Evolutionary conservation across 306 rosid species (phyloP), one percentile per base, ranked within the genome.

Genomic region (Cercis canadensis): DNA sequence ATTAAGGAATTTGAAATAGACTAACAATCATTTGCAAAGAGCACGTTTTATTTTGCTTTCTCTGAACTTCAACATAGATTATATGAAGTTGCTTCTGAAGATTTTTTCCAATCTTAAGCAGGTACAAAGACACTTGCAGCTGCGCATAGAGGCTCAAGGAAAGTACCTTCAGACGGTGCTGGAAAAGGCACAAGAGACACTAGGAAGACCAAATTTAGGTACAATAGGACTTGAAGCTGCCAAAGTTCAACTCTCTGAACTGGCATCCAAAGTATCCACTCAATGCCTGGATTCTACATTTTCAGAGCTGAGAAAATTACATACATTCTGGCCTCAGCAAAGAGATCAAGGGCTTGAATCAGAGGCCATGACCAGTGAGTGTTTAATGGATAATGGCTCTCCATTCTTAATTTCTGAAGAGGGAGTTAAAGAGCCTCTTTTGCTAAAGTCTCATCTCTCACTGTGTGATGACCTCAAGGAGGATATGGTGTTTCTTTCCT

Each of bases 111-210:
- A 57, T 53, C 11, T 70, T 67, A 79, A 80, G 59, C 81, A 91
- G 97, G 93, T 92, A 62, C 98, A 92, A 75, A 57, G 92, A 72
- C 96, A 89, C 87, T 86, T 92, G 33, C 98, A 92, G 65, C 83
- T 89, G 11, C 82, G 96, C 8, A 87, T 89, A 66, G 97, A 92
- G 81, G 94, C 96, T 57, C 97, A 89, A 72, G 97, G 97, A 8
- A 92, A 89, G 60, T 92, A 92, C 78, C 84, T 92, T 11, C 92
- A 92, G 55, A 62, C 87, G 51, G 98, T 92, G 69, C 62, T 92
- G 63, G 96, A 89, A 50, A 92, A 87, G 60, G 96, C 98, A 17
- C 96, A 87, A 43, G 92, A 89, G 55, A 82, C 97, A 18, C 74
- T 92, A 1, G 92, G 87, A 65, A 70, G 67, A 49, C 94, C 86